Conservation (phyloP, 169 alveolate species). For the Theileria annulata region DNA sequence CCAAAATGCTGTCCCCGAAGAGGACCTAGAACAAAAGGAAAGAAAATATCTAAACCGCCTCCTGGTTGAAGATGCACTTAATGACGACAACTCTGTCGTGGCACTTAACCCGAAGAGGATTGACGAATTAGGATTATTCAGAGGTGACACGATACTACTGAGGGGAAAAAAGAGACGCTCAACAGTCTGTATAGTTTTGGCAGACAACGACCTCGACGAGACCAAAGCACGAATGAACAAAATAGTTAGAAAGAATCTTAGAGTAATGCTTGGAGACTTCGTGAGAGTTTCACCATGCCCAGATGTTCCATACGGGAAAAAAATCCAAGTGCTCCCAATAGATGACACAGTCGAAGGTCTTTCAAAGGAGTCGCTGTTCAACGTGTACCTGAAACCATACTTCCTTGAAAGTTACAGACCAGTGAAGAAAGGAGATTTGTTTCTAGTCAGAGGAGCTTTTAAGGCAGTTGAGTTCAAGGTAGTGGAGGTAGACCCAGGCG, state of each 20-base stretch:
- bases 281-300: conserved; percentile 94
- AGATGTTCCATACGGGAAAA: conserved; percentile 97
- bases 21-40: conserved; percentile 24
- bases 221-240: conserved; percentile 96
- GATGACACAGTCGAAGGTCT: conserved; percentile 99
- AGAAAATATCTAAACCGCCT: conserved; percentile 77
- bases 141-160: conserved; percentile 98
- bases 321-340: conserved; percentile 97
- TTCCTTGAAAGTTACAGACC: conserved; percentile 99
- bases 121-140: conserved; percentile 94
- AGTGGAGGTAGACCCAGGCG: conserved; percentile 99
- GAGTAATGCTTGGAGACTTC: conserved; percentile 97
- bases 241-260: conserved; percentile 95
- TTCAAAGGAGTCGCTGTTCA: conserved; percentile 95
- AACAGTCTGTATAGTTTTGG: conserved; percentile 97
- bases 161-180: conserved; percentile 98
- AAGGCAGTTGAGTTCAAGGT: conserved; percentile 99
- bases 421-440: conserved; percentile 97
- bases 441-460: conserved; percentile 99
- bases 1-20: conserved; percentile 30
- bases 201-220: conserved; percentile 95
- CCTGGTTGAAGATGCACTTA: conserved; percentile 96
- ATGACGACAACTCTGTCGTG: conserved; percentile 98
- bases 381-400: conserved; percentile 97
- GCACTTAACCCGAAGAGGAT: conserved; percentile 90